Percentiles rank a stretch among this genome's conserved stretches.
These are phyloP conservation scores for Lactarius tabidus DNA, from an alignment of 768 basidiomycete species.

Conservation along the genomic window DNA sequence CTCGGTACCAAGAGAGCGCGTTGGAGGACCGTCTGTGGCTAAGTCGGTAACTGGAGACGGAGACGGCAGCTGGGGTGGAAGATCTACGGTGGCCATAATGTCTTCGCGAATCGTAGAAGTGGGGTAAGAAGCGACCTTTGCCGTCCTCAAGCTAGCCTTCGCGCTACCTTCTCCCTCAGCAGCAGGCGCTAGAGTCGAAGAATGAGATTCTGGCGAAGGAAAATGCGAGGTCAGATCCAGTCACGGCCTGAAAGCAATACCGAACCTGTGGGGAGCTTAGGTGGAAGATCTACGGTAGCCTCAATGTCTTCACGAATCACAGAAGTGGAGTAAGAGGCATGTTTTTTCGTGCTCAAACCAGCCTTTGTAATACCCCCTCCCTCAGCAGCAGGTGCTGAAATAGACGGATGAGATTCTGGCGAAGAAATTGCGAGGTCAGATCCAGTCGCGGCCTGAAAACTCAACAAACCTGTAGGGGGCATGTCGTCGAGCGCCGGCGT, in stretches of 20 bases:
- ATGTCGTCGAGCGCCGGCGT: neutral
- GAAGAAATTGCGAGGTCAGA: neutral
- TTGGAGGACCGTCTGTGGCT: no score
- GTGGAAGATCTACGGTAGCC: no score
- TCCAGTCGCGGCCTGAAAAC: neutral
- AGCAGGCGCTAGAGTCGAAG: no score
- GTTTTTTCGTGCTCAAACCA: neutral
- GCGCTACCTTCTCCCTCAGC: neutral
- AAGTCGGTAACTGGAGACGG: no score
- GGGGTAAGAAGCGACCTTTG: neutral
- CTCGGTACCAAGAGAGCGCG: no score
- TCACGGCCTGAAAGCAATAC: neutral
- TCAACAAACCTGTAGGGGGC: neutral
- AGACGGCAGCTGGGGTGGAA: no score
- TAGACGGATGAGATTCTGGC: neutral
- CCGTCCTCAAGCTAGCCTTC: no score
- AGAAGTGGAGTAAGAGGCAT: neutral
- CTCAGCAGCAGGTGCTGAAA: no score
- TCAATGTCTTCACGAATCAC: no score
- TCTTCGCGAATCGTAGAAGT: neutral
- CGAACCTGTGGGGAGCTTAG: no score
- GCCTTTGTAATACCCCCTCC: neutral
- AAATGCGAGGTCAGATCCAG: neutral
- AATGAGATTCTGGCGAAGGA: neutral
- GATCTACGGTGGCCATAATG: no score